A percentile compares a stretch with the other conserved stretches of the same genome.
These are phyloP conservation scores for Blastobotrys indianensis DNA, from an alignment of 1,139 yeast species.

Conservation along the genomic window DNA sequence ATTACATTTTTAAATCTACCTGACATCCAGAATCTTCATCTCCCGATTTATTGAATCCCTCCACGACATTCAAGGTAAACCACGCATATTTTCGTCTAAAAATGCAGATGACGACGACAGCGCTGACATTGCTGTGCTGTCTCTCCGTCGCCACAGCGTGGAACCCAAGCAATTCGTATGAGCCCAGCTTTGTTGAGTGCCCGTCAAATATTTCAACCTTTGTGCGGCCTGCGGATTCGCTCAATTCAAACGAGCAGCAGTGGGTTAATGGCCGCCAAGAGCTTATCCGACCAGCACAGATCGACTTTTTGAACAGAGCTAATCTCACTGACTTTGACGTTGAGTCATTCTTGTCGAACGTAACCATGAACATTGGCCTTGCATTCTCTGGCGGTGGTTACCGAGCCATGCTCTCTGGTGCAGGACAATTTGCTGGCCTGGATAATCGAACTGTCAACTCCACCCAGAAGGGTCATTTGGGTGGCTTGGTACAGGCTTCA, in stretches of 20 bases:
- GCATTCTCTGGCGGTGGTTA: constrained; percentile 93
- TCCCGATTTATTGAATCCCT: not conserved
- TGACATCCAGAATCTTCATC: no score
- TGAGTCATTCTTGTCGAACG: constrained; percentile 40
- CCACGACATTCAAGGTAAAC: not conserved
- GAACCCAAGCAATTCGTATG: constrained; percentile 24
- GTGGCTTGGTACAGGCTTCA: constrained; percentile 72
- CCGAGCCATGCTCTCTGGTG: constrained; percentile 87
- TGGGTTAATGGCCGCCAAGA: constrained; percentile 40
- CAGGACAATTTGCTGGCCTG: constrained; percentile 75
- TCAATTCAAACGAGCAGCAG: constrained; percentile 21
- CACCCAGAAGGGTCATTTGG: constrained; percentile 53
- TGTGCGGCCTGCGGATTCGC: constrained; percentile 20
- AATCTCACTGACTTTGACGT: constrained; percentile 57
- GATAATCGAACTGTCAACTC: constrained; percentile 55
- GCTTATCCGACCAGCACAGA: constrained; percentile 48
- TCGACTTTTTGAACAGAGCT: constrained; percentile 51
- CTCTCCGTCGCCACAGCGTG: constrained; percentile 13
- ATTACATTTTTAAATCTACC: no score
- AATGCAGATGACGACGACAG: no score
- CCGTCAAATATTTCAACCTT: constrained; percentile 20
- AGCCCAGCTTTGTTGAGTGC: constrained; percentile 26
- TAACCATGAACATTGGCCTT: constrained; percentile 52
- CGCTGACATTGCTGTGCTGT: not conserved
- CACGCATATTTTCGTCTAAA: no score